Conservation (phyloP, 768 basidiomycete species). For the Pleurotus eryngii region DNA sequence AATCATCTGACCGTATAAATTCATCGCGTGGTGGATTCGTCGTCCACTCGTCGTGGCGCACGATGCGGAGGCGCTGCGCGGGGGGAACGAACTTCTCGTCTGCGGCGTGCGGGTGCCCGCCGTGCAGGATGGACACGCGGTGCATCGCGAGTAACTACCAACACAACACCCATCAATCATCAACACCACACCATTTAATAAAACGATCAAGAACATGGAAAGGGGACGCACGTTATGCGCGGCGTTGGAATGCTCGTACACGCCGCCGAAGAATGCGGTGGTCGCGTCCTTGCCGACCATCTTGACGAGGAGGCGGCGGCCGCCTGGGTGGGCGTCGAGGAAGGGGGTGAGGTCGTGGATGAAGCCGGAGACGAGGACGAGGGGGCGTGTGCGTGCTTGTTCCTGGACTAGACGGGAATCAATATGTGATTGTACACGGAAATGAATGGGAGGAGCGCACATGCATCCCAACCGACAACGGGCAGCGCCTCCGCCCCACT, state of each 20-base stretch:
- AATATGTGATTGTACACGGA: too few relatives aligned
- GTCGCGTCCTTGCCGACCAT: constrained; percentile 88
- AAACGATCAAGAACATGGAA: too few relatives aligned
- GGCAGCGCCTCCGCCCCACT: constrained; percentile 69
- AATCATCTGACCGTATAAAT: not conserved
- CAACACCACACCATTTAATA: too few relatives aligned
- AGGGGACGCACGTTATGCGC: constrained; percentile 66
- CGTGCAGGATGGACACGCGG: constrained; percentile 55
- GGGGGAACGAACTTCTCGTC: constrained; percentile 53
- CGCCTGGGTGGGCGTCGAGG: constrained; percentile 89
- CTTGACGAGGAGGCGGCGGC: constrained; percentile 78
- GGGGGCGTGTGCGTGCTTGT: constrained; percentile 72
- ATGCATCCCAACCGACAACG: constrained; percentile 82
- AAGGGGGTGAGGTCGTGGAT: constrained; percentile 86
- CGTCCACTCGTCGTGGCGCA: constrained; percentile 10
- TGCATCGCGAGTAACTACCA: constrained; percentile 48
- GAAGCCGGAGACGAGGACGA: constrained; percentile 86
- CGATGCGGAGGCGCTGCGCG: constrained; percentile 25
- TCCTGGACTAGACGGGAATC: constrained; percentile 77
- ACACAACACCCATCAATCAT: not conserved
- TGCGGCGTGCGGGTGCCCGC: constrained; percentile 41
- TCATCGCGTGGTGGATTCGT: constrained; percentile 6
- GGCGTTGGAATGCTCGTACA: constrained; percentile 84
- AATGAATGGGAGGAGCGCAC: constrained; percentile 37
- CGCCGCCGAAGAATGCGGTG: constrained; percentile 90